Conservation (phyloP, 2,329 filamentous ascomycete species). For the Fonsecaea erecta region DNA sequence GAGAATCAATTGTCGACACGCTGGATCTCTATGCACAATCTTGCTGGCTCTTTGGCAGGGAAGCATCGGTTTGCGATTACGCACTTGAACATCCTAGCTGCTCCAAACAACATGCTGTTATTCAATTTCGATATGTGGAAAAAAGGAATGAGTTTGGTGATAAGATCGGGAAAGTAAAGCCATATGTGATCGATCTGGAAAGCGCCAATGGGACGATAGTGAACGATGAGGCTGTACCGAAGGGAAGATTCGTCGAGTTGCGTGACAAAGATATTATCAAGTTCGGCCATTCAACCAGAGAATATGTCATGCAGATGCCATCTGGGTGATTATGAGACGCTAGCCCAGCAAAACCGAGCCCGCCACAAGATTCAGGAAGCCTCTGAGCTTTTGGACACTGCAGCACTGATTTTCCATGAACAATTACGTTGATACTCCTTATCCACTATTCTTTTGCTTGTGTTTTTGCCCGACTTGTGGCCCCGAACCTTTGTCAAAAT, state of each 20-base stretch:
- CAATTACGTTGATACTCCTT: no score
- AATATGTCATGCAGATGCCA: conserved; percentile 93
- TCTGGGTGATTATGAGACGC: conserved; percentile 34
- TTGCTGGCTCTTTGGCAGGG: conserved; percentile 89
- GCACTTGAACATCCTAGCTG: conserved; percentile 86
- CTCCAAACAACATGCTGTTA: conserved; percentile 92
- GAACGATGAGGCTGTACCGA: conserved; percentile 74
- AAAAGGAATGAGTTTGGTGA: conserved; percentile 87
- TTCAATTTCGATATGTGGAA: conserved; percentile 87
- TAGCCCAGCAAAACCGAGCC: no score
- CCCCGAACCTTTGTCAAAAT: no score
- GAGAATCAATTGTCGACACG: conserved; percentile 76
- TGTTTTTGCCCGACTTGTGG: no score
- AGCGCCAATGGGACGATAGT: conserved; percentile 88
- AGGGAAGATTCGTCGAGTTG: conserved; percentile 82
- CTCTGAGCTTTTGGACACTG: no score
- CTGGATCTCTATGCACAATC: conserved; percentile 75
- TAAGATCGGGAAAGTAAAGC: conserved; percentile 75
- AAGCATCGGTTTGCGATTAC: conserved; percentile 79
- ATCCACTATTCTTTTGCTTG: no score
- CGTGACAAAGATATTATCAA: conserved; percentile 85
- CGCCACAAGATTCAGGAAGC: no score
- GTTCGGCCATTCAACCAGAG: conserved; percentile 85
- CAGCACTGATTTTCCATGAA: no score
- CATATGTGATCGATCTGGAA: conserved; percentile 91